phyloP scores from a whole-genome alignment of 1,139 yeast genomes.

The Saccharomyces hybrid region DNA sequence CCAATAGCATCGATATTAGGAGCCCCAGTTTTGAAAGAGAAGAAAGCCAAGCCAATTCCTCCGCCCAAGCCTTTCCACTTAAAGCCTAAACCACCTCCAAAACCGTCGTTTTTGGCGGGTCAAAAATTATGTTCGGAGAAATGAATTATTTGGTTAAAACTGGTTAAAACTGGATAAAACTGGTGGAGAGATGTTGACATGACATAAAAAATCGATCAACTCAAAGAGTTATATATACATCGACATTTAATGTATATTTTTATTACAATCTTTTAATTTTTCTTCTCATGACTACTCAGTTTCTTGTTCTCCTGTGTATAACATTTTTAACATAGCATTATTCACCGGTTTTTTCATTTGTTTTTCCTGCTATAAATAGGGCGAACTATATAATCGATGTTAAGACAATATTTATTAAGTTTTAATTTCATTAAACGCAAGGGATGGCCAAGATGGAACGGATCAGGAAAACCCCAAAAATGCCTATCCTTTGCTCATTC shows the following conservation, averaged over 20 bases:
- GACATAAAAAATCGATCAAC: neutral
- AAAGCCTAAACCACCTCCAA: slow-evolving; percentile 23
- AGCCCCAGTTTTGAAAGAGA: neutral
- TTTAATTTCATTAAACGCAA: neutral
- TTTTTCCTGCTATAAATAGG: neutral
- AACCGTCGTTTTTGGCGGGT: slow-evolving; percentile 22
- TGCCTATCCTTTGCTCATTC: slow-evolving; percentile 13
- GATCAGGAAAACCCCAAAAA: neutral
- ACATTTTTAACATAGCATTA: no score
- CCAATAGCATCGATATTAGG: neutral
- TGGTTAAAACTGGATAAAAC: neutral
- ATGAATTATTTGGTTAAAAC: neutral
- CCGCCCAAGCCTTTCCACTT: slow-evolving; percentile 24
- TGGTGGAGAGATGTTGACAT: neutral
- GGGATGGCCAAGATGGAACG: neutral
- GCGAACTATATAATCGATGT: neutral
- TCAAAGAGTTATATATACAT: neutral
- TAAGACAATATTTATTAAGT: neutral
- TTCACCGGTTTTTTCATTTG: neutral
- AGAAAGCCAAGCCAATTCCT: slow-evolving; percentile 10
- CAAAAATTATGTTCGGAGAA: slow-evolving; percentile 5
- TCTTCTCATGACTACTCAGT: neutral
- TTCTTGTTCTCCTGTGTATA: no score
- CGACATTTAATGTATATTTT: neutral
- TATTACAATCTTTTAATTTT: neutral